Evolutionary conservation across 2,329 filamentous ascomycete species (phyloP).

Genomic region (Trichoderma koningii): DNA sequence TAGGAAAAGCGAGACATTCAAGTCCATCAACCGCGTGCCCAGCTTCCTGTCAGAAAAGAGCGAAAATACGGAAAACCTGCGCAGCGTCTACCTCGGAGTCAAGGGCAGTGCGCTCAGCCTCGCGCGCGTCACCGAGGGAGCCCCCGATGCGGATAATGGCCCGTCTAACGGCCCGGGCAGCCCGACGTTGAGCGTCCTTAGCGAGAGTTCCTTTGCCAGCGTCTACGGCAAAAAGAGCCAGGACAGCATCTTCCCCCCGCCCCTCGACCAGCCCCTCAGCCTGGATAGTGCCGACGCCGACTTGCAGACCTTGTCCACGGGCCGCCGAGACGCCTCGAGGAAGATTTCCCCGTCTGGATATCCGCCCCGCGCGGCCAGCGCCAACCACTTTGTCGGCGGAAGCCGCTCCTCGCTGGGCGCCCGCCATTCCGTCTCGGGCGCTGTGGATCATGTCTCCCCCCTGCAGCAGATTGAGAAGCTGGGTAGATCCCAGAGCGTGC

Average conservation of each 20-base stretch:
- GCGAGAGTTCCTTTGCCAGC: constrained; percentile 68
- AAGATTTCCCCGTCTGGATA: constrained; percentile 30
- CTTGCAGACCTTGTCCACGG: constrained; percentile 22
- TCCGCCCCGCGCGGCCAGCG: constrained; percentile 36
- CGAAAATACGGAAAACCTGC: constrained; percentile 61
- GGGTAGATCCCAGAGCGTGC: constrained; percentile 36
- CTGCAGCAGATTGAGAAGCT: constrained; percentile 54
- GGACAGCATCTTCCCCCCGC: constrained; percentile 33
- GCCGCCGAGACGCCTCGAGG: neutral
- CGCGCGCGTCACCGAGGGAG: constrained; percentile 47
- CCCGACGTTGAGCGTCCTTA: constrained; percentile 64
- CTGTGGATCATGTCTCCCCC: constrained; percentile 38
- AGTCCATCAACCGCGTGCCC: constrained; percentile 58
- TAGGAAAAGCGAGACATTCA: constrained; percentile 39
- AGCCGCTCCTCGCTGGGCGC: constrained; percentile 32
- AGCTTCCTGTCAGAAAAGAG: constrained; percentile 64
- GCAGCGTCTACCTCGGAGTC: constrained; percentile 58
- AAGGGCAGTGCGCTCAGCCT: constrained; percentile 54
- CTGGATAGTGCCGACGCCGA: constrained; percentile 34
- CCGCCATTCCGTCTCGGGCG: constrained; percentile 50
- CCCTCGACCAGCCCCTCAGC: constrained; percentile 38
- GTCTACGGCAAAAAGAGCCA: constrained; percentile 57
- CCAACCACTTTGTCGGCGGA: constrained; percentile 17
- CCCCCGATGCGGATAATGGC: constrained; percentile 41
- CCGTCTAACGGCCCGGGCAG: constrained; percentile 50